A percentile compares a stretch with the other conserved stretches of the same genome.
Conservation (phyloP, 345 rosid genomes). For the Eucalyptus victrix region DNA sequence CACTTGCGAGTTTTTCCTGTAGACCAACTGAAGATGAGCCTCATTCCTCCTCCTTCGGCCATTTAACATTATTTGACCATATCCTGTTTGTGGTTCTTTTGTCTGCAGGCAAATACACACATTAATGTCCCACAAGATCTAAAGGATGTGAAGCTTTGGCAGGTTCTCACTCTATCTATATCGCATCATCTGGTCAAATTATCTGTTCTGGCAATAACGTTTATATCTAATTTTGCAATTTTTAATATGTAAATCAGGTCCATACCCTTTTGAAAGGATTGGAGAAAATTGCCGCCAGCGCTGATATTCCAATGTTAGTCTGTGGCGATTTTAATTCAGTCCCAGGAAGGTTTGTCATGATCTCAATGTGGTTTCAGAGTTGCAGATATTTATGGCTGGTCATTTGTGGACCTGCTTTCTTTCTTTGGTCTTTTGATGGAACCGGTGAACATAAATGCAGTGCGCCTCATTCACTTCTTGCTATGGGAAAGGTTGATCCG, state of each 20-base stretch:
- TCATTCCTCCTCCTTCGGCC: neutral
- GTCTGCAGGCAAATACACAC: slow-evolving; percentile 86
- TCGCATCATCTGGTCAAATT: neutral
- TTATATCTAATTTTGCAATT: neutral
- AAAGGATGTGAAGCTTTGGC: slow-evolving; percentile 98
- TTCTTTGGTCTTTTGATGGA: neutral
- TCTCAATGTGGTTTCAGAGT: neutral
- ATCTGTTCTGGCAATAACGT: neutral
- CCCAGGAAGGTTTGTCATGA: slow-evolving; percentile 71
- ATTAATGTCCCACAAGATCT: slow-evolving; percentile 74
- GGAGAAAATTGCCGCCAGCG: slow-evolving; percentile 95
- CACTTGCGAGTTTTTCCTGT: neutral
- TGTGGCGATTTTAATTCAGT: slow-evolving; percentile 95
- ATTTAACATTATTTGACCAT: neutral
- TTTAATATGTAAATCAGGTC: slow-evolving; percentile 39
- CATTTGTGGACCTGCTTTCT: neutral
- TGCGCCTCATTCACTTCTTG: slow-evolving; percentile 96
- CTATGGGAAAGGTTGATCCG: slow-evolving; percentile 83
- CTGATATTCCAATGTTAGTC: slow-evolving; percentile 97
- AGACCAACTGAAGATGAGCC: neutral
- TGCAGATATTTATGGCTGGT: neutral
- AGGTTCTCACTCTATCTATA: slow-evolving; percentile 34
- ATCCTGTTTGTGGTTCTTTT: neutral
- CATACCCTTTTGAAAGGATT: slow-evolving; percentile 93
- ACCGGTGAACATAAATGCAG: slow-evolving; percentile 23